A percentile compares a stretch with the other conserved stretches of the same genome.
Evolutionary conservation across 2,329 filamentous ascomycete genomes (phyloP).

Genomic region (Camptophora hylomeconis): DNA sequence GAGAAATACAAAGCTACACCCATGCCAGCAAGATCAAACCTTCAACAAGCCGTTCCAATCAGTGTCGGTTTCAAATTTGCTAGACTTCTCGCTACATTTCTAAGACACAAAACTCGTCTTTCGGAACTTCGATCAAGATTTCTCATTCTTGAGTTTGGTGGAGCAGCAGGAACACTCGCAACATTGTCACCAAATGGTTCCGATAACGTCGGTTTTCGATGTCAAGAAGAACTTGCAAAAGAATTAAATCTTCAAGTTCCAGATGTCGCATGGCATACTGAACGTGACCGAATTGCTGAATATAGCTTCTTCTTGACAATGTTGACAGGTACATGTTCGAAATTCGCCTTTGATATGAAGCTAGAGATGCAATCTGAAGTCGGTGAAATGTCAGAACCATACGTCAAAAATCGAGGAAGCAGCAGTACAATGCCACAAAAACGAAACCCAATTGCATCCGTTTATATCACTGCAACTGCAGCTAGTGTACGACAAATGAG

Average conservation of each 20-base stretch:
- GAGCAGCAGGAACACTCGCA: conserved; percentile 15
- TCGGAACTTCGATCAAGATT: conserved; percentile 10
- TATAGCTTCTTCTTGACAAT: conserved; percentile 14
- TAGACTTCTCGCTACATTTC: conserved; percentile 13
- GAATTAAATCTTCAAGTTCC: conserved; percentile 13
- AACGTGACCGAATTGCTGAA: conserved; percentile 15
- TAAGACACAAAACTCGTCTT: conserved; percentile 13
- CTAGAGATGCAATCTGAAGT: conserved; percentile 46
- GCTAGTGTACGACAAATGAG: conserved; percentile 42
- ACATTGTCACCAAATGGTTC: conserved; percentile 10
- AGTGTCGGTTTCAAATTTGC: conserved; percentile 17
- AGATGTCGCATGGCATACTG: conserved; percentile 16
- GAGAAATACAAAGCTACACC: conserved; percentile 13
- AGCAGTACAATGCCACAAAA: conserved; percentile 48
- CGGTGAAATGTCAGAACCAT: conserved; percentile 42
- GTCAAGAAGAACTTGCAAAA: conserved; percentile 13
- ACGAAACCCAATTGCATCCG: conserved; percentile 45
- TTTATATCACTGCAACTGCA: conserved; percentile 41
- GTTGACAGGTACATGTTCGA: conserved; percentile 20
- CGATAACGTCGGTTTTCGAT: conserved; percentile 11
- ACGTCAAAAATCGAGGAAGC: conserved; percentile 40
- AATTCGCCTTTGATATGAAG: conserved; percentile 45
- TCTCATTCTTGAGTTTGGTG: conserved; percentile 15
- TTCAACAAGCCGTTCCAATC: conserved; percentile 17
- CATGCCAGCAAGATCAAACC: conserved; percentile 15